Base-by-base conservation (phyloP, 140 eudicot genomes). In the Bidens hawaiensis region DNA sequence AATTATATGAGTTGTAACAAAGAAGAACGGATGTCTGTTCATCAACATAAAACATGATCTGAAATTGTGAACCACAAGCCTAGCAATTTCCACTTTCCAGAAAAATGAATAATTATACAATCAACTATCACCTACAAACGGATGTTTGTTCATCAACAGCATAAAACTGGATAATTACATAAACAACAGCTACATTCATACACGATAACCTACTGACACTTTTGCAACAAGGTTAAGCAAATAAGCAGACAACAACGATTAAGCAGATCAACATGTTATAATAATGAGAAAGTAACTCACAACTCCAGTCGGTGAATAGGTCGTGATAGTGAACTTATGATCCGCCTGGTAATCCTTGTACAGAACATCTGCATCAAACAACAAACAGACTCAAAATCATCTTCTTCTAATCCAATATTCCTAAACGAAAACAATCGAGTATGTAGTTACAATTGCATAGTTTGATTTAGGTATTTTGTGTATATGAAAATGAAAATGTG, bases 301-400 rank as follows among this genome's bases (percentile, higher is more conserved):
- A 48, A 83, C 82, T 65, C 95, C 97, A 15, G 82, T 82, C 4
- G 90, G 67, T 16, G 95, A 79, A 78, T 71, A 78, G 73, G 93
- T 85, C 19, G 97, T 85, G 80, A 89, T 43, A 15, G 85, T 68
- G 76, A 89, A 76, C 80, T 89, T 85, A 30, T 89, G 93, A 80
- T 89, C 97, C 42, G 71, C 78, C 77, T 80, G 91, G 70, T 80
- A 87, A 65, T 83, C 95, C 88, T 36, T 78, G 82, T 87, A 78
- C 41, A 89, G 76, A 74, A 89, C 93, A 85, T 89, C 95, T 89
- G 64, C 59, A 60, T 55, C 17, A 26, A 59, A 33, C 30, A 40
- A 21, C 1, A 50, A 67, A 65, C 49, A 57, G 33, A 58, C 64
- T 42, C 62, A 23, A 24, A 60, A 67, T 17, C 6, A 17, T 65